Conservation (phyloP, 768 basidiomycete genomes). For the Hydnum rufescens region DNA sequence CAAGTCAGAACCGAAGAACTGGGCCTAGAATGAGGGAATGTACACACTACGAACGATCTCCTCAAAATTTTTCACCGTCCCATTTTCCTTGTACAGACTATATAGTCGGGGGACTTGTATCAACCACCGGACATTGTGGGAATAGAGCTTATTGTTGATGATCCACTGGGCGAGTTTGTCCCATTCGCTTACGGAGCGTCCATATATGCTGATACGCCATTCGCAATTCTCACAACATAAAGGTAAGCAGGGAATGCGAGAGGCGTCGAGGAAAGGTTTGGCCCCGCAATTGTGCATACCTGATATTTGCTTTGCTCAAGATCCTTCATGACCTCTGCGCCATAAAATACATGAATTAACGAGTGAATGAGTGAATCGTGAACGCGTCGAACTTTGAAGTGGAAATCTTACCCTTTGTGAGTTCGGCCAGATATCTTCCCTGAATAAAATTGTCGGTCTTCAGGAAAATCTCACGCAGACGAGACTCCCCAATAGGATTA, state of each 20-base stretch:
- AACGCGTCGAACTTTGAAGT: not conserved
- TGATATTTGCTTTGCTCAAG: slow-evolving; percentile 97
- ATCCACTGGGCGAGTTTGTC: slow-evolving; percentile 98
- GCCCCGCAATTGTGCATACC: slow-evolving; percentile 23
- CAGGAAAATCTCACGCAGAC: slow-evolving; percentile 89
- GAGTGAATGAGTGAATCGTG: too few species aligned
- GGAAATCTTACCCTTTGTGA: slow-evolving; percentile 52
- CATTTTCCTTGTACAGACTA: slow-evolving; percentile 83
- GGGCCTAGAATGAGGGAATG: not conserved
- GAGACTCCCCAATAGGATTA: slow-evolving; percentile 88
- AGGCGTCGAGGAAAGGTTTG: not conserved
- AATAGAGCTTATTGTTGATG: slow-evolving; percentile 76
- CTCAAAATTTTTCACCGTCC: slow-evolving; percentile 67
- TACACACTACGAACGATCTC: slow-evolving; percentile 74
- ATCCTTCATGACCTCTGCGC: slow-evolving; percentile 87
- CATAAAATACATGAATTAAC: not conserved
- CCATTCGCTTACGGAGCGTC: slow-evolving; percentile 70
- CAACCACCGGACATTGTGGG: slow-evolving; percentile 96
- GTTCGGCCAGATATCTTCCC: slow-evolving; percentile 83
- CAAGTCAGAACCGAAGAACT: not conserved
- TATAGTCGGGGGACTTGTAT: slow-evolving; percentile 91
- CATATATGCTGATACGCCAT: slow-evolving; percentile 95
- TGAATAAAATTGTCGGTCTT: slow-evolving; percentile 94
- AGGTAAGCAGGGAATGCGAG: not conserved
- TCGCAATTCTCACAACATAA: slow-evolving; percentile 53